Evolutionary conservation across 106 monocot genomes (phyloP).

Genomic region (Dactylorhiza incarnata): DNA sequence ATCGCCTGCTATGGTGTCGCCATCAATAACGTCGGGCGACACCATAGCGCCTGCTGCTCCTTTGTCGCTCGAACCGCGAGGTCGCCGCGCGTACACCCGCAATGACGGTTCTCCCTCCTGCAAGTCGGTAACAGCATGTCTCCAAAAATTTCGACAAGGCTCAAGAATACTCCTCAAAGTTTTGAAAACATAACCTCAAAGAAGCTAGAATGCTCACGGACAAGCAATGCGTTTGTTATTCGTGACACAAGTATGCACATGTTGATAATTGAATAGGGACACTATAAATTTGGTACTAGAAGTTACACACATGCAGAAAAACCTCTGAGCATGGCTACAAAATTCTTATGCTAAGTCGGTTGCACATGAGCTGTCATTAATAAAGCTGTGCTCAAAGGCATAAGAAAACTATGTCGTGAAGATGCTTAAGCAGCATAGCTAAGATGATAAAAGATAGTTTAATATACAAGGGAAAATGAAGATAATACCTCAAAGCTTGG

Average conservation of each 20-base stretch:
- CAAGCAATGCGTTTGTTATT: no score
- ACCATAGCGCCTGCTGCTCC: no score
- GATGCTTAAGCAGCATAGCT: background rate
- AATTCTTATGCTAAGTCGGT: background rate
- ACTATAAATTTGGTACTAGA: background rate
- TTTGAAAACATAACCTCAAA: no score
- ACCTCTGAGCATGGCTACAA: background rate
- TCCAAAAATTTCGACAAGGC: no score
- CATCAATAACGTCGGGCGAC: no score
- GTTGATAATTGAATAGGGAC: background rate
- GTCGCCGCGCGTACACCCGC: no score
- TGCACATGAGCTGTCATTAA: background rate
- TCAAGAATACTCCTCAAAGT: no score
- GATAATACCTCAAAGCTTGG: slow-evolving; percentile 52
- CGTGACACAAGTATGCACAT: background rate
- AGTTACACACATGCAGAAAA: background rate
- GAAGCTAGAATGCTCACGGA: no score
- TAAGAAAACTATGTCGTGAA: background rate
- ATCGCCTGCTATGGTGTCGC: no score
- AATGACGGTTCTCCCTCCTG: no score
- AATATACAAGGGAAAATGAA: background rate
- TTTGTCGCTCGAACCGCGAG: no score
- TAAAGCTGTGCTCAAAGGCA: background rate
- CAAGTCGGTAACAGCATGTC: no score
- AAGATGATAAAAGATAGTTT: background rate